Evolutionary conservation across 139 green algal species (phyloP), one percentile per base, ranked within the genome.

Genomic region (Tetraselmis striata): DNA sequence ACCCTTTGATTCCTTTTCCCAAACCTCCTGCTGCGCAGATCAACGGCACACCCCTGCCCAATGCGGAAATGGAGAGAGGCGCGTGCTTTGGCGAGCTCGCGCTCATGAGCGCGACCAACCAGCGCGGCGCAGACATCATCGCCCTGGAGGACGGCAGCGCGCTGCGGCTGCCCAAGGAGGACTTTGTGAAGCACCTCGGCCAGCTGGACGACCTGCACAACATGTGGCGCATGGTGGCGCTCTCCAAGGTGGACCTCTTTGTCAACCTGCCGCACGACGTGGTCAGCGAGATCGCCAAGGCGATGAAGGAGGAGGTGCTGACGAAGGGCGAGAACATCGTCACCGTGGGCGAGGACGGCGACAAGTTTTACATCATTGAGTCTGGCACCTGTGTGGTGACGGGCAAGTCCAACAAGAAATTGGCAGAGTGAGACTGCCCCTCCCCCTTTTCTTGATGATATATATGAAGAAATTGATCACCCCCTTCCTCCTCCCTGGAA

Each of bases 81-180:
- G 89, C 89, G 59, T 98, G 93, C 88, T 98, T 98, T 91, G 95
- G 95, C 1, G 95, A 98, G 87, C 87, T 95, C 82, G 95, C 94
- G 2, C 86, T 98, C 86, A 88, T 98, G 59, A 67, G 45, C 45
- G 18, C 45, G 11, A 67, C 45, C 18, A 67, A 67, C 45, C 45
- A 67, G 45, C 45, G 45, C 45, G 45, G 45, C 45, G 45, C 45
- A 18, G 45, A 67, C 45, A 67, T 67, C 45, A 18, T 67, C 5
- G 45, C 45, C 11, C 5, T 18, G 45, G 45, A 67, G 45, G 45
- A 67, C 45, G 5, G 11, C 11, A 67, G 45, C 18, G 5, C 45
- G 45, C 90, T 97, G 81, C 84, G 74, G 0, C 88, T 96, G 75
- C 86, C 89, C 30, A 82, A 91, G n/a, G 89, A 93, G 11, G 86